Conservation (phyloP, 495 filamentous ascomycete genomes). For the Jackrogersella multiformis region DNA sequence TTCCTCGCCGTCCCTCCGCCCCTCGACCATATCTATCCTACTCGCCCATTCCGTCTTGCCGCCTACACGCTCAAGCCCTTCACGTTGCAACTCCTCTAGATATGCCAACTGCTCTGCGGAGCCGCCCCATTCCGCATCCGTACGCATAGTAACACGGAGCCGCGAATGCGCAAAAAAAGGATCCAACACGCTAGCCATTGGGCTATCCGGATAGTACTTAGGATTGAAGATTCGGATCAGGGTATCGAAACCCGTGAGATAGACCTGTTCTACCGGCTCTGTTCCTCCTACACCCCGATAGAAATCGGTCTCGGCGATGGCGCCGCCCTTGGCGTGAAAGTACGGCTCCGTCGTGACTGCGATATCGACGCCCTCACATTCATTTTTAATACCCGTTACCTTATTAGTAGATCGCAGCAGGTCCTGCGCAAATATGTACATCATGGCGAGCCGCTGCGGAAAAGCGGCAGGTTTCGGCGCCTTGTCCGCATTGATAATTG, state of each 20-base stretch:
- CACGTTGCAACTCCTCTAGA: slow-evolving; percentile 60
- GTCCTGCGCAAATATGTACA: slow-evolving; percentile 75
- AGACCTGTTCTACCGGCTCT: slow-evolving; percentile 68
- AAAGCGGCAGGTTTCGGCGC: slow-evolving; percentile 83
- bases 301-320: slow-evolving; percentile 64
- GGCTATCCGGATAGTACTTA: slow-evolving; percentile 75
- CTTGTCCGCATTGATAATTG: slow-evolving; percentile 95
- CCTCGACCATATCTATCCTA: slow-evolving; percentile 75
- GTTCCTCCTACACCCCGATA: slow-evolving; percentile 52
- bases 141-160: slow-evolving; percentile 76
- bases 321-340: slow-evolving; percentile 83
- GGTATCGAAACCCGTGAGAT: slow-evolving; percentile 89
- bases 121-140: slow-evolving; percentile 72
- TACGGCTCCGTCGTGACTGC: slow-evolving; percentile 83
- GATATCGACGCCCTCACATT: slow-evolving; percentile 68
- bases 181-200: slow-evolving; percentile 62
- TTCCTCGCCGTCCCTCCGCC: slow-evolving; percentile 60
- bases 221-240: slow-evolving; percentile 81
- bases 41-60: slow-evolving; percentile 72
- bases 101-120: slow-evolving; percentile 67
- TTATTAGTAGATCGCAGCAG: slow-evolving; percentile 5
- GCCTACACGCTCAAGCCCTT: slow-evolving; percentile 65
- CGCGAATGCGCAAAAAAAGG: slow-evolving; percentile 75
- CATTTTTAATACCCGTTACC: neutral
- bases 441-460: slow-evolving; percentile 84